A percentile compares a stretch with the other conserved stretches of the same genome.
phyloP scores from a whole-genome alignment of 495 filamentous ascomycete species.

The Oleoguttula mirabilis region DNA sequence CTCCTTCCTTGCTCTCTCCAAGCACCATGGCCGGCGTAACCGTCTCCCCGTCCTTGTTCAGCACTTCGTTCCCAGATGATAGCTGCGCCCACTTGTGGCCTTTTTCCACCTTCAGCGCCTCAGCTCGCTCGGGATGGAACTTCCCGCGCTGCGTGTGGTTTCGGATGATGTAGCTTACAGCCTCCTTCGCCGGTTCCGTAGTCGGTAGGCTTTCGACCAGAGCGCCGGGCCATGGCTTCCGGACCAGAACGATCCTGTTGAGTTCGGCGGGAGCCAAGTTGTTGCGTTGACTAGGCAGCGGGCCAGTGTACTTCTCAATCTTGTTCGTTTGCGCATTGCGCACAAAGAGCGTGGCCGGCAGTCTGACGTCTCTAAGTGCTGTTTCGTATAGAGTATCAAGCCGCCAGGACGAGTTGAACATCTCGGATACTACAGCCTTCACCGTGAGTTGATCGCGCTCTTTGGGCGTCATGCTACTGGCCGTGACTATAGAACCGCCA shows the following conservation, averaged over 20 bases:
- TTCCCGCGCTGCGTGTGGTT: conserved; percentile 63
- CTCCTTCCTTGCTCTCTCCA: conserved; percentile 40
- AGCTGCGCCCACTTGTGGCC: conserved; percentile 42
- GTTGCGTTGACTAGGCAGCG: conserved; percentile 38
- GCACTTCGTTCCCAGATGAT: conserved; percentile 38
- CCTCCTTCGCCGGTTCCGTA: conserved; percentile 48
- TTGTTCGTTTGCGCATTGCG: conserved; percentile 51
- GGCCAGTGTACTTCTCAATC: conserved; percentile 54
- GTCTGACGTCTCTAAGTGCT: conserved; percentile 49
- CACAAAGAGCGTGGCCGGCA: conserved; percentile 59
- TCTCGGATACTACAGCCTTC: conserved; percentile 52
- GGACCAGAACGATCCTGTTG: conserved; percentile 55
- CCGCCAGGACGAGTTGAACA: conserved; percentile 73
- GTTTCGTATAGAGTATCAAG: conserved; percentile 55
- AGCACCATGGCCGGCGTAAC: conserved; percentile 58
- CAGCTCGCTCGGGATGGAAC: conserved; percentile 56
- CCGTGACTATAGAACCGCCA: conserved; percentile 6
- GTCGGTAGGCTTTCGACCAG: conserved; percentile 49
- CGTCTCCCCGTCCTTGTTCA: conserved; percentile 41
- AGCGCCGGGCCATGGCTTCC: conserved; percentile 74
- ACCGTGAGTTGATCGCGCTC: conserved; percentile 29
- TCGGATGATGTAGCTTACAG: conserved; percentile 77
- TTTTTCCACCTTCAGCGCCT: conserved; percentile 42
- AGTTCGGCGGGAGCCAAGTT: conserved; percentile 37
- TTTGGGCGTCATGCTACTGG: conserved; percentile 8